phyloP scores from a whole-genome alignment of 2,329 filamentous ascomycete genomes.

The Lachnellula cervina region DNA sequence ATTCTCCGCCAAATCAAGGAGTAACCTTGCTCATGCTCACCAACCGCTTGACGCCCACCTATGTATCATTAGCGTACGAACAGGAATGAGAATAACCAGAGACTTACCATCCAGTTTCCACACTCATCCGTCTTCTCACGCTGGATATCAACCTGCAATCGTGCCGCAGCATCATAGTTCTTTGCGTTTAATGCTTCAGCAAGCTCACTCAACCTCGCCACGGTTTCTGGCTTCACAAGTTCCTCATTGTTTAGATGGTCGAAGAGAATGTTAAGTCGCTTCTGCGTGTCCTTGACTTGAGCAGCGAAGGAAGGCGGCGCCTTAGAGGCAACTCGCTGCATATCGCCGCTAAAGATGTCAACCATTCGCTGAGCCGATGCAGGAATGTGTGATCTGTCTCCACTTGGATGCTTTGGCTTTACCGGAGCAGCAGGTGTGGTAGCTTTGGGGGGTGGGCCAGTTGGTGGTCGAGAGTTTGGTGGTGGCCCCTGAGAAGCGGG shows the following conservation, averaged over 20 bases:
- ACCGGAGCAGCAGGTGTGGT: constrained; percentile 40
- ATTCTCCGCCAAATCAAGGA: constrained; percentile 34
- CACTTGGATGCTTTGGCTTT: constrained; percentile 68
- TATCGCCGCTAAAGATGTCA: constrained; percentile 75
- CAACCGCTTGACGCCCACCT: constrained; percentile 73
- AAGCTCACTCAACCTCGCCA: constrained; percentile 60
- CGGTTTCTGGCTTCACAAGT: constrained; percentile 73
- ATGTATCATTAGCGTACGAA: constrained; percentile 36
- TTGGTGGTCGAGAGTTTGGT: constrained; percentile 36
- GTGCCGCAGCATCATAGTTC: constrained; percentile 63
- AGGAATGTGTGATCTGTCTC: constrained; percentile 88
- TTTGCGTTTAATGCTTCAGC: constrained; percentile 62
- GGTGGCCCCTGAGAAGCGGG: constrained; percentile 41
- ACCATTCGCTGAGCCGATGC: constrained; percentile 69
- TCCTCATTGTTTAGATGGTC: constrained; percentile 97
- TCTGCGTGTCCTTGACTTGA: constrained; percentile 91
- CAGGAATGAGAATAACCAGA: background rate
- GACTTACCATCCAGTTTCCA: constrained; percentile 79
- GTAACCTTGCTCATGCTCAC: constrained; percentile 77
- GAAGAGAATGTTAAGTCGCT: constrained; percentile 87
- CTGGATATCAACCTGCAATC: constrained; percentile 70
- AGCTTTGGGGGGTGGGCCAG: constrained; percentile 38
- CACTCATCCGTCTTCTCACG: constrained; percentile 74
- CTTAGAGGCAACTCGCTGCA: constrained; percentile 80
- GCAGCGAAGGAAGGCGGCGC: constrained; percentile 82